phyloP scores from a whole-genome alignment of 805 yeast species.

The Yarrowia alimentaria region DNA sequence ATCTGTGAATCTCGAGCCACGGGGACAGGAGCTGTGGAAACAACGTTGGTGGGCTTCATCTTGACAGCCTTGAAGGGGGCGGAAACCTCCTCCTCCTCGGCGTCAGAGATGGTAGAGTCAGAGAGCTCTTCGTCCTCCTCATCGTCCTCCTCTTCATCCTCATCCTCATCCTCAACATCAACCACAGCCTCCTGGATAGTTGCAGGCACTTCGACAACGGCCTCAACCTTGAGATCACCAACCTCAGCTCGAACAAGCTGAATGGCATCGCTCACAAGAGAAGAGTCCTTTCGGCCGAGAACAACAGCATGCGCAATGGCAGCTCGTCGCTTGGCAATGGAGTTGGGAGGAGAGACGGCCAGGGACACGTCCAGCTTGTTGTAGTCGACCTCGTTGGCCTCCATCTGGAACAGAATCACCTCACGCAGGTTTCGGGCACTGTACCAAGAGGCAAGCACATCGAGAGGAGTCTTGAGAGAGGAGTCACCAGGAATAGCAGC shows the following conservation, averaged over 20 bases:
- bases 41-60: too few relatives aligned
- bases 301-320: conserved; percentile 36
- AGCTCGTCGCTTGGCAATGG: conserved; percentile 36
- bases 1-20: conserved; percentile 34
- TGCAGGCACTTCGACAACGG: neutral
- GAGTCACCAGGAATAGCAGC: conserved; percentile 32
- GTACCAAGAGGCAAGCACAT: conserved; percentile 38
- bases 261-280: conserved; percentile 33
- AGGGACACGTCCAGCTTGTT: conserved; percentile 31
- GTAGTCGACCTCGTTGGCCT: conserved; percentile 24
- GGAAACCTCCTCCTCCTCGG: neutral
- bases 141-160: conserved; percentile 1
- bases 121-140: conserved; percentile 1
- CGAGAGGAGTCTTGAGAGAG: conserved; percentile 36
- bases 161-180: neutral
- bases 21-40: too few relatives aligned
- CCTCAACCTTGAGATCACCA: conserved; percentile 1
- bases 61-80: too few relatives aligned
- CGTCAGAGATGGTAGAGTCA: conserved; percentile 20
- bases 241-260: conserved; percentile 33
- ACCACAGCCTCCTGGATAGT: conserved; percentile 5
- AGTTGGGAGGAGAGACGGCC: conserved; percentile 36
- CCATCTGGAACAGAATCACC: conserved; percentile 32
- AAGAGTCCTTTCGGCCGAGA: conserved; percentile 33
- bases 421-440: conserved; percentile 34